Evolutionary conservation across 257 asterid genomes (phyloP).

Genomic region (Solanum habrochaites): DNA sequence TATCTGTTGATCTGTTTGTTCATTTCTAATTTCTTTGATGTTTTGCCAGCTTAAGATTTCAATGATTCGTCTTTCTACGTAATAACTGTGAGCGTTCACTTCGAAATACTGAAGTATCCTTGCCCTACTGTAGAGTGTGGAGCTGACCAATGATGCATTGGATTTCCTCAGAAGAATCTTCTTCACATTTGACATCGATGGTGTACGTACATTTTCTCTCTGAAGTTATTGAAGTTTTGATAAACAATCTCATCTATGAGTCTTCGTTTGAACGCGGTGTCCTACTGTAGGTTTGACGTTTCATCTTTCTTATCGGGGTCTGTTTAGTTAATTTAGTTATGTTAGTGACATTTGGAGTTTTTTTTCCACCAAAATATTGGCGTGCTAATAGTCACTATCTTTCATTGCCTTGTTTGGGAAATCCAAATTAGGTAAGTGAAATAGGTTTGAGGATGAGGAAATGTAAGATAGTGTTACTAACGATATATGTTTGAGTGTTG

Average conservation of each 20-base stretch:
- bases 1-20: not conserved
- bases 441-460: not conserved
- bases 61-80: not conserved
- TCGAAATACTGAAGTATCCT: not conserved
- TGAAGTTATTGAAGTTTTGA: not conserved
- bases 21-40: not conserved
- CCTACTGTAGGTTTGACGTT: not conserved
- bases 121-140: conserved; percentile 57
- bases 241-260: not conserved
- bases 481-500: not conserved
- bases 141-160: conserved; percentile 78
- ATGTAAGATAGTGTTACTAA: not conserved
- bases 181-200: conserved; percentile 63
- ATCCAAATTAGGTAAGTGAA: not conserved
- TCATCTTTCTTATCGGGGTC: not conserved
- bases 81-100: not conserved
- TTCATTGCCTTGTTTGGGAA: not conserved
- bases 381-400: not conserved
- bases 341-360: not conserved
- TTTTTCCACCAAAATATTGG: not conserved
- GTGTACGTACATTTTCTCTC: conserved; percentile 40
- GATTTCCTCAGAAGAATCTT: conserved; percentile 70
- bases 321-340: not conserved
- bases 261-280: too few species aligned
- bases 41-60: not conserved